Percentiles rank a stretch among this genome's conserved stretches.
phyloP scores from a whole-genome alignment of 768 basidiomycete genomes.

The Auriscalpium microsporum region DNA sequence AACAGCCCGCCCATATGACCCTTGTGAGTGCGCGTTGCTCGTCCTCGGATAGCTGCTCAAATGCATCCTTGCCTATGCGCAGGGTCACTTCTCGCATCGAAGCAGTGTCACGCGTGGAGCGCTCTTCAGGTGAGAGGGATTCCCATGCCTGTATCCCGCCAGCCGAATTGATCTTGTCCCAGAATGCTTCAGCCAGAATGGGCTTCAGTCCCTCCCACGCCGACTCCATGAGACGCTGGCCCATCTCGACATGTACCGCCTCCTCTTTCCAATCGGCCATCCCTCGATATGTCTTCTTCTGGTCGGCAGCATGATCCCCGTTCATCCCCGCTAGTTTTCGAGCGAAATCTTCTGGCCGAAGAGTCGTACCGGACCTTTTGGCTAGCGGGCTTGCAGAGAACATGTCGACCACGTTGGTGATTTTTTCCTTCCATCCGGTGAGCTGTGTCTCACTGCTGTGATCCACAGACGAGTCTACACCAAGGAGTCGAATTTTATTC shows the following conservation, averaged over 20 bases:
- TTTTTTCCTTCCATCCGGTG: background rate
- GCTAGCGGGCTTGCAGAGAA: background rate
- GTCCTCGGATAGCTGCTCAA: background rate
- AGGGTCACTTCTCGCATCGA: background rate
- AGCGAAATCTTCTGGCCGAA: background rate
- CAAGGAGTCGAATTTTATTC: background rate
- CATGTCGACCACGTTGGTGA: background rate
- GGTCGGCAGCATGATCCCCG: constrained; percentile 6
- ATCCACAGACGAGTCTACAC: background rate
- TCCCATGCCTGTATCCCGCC: background rate
- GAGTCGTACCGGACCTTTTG: background rate
- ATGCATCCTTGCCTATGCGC: background rate
- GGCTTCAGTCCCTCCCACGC: background rate
- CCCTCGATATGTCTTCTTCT: background rate
- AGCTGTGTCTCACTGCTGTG: background rate
- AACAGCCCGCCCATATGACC: constrained; percentile 5
- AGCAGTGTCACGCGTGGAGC: background rate
- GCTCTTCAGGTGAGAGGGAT: background rate
- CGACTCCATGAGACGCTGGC: background rate
- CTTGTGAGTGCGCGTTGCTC: background rate
- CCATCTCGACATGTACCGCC: background rate
- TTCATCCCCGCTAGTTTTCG: background rate
- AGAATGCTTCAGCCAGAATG: background rate
- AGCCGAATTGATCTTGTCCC: background rate
- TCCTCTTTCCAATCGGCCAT: background rate